Base-by-base conservation (phyloP, 169 alveolate genomes). In the Cyclospora cayetanensis region DNA sequence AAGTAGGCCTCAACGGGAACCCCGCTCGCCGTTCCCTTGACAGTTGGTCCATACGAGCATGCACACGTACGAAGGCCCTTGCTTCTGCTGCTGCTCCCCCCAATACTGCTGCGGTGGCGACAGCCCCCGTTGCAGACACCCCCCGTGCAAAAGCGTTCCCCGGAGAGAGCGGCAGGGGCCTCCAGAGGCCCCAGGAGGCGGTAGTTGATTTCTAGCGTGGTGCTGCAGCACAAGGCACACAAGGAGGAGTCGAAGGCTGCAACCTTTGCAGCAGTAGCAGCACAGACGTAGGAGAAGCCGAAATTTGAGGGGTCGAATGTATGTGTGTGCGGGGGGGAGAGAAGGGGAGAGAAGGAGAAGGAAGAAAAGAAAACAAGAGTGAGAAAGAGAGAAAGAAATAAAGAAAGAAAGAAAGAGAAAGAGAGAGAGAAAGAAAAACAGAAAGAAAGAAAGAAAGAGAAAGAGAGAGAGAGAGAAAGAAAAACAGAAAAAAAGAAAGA, bases 51-150 rank as follows among this genome's bases (percentile, higher is more conserved):
- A 35, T 70, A 70, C 29, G 82, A 70, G 52, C 82, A 70, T 2
- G 82, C 82, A 37, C 82, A 70, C 2, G 82, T 70, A 4, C 82
- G 82, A 53, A 53, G 82, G 25, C 82, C 82, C 82, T 70, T 70
- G 82, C 82, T 70, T 46, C 27, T 70, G 82, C 52, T 70, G 82
- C 29, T 70, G 82, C 82, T 70, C 55, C 82, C 37, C 55, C 82
- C 43, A 18, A 20, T 34, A 53, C 82, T 70, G 82, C 82, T 34
- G 29, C 43, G 41, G 31, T 25, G 82, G 29, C 82, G 82, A 27
- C 82, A 70, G 27, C 22, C 52, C 20, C 82, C 82, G 31, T 34
- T 70, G 52, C 82, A 70, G 12, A 70, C 82, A 22, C 82, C 82
- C 7, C 18, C 82, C 2, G 82, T 70, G 31, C 82, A 70, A 53